Evolutionary conservation across 805 yeast species (phyloP), one percentile per base, ranked within the genome.

Genomic region (Starmerella stigmatis): DNA sequence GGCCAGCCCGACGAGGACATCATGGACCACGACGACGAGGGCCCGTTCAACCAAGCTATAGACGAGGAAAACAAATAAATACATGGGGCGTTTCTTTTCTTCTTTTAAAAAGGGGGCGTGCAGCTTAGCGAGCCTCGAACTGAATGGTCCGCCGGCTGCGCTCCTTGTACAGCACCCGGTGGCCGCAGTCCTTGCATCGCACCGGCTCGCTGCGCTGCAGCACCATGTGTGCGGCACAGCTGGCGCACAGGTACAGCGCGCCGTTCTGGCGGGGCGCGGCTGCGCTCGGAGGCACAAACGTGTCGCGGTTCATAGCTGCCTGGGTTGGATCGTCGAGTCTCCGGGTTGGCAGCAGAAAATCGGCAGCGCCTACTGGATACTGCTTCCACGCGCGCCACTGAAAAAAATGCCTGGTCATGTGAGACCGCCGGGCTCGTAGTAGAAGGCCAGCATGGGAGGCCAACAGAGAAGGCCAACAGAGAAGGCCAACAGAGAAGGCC

Each of bases 121-220:
- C 15, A 13, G 11, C 20, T 64, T 60, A 81, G 63, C 88, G 75
- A 25, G 89, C 88, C 64, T 81, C 88, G 61, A 81, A 81, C 66
- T 81, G 88, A 43, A 81, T 71, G 94, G 89, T 85, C 71, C 97
- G 78, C 73, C 88, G 84, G 41, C 97, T 89, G 71, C 98, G 81
- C 51, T 96, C 94, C 71, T 92, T 92, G 71, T 89, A 85, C 52
- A 92, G 71, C 49, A 92, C 96, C 69, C 98, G 81, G 70, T 92
- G 97, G 52, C 98, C 98, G 68, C 98, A 92, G 57, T 88, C 94
- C 68, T 86, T 88, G 70, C 98, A 92, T 70, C 97, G 83, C 53
- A 92, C 94, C 25, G 97, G 94, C 64, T 92, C 98, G 56, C 83
- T 85, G 68, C 89, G 86, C 44, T 86, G 79, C 55, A 92, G 75